phyloP scores from a whole-genome alignment of 345 rosid genomes.

The Trapa bicornis region DNA sequence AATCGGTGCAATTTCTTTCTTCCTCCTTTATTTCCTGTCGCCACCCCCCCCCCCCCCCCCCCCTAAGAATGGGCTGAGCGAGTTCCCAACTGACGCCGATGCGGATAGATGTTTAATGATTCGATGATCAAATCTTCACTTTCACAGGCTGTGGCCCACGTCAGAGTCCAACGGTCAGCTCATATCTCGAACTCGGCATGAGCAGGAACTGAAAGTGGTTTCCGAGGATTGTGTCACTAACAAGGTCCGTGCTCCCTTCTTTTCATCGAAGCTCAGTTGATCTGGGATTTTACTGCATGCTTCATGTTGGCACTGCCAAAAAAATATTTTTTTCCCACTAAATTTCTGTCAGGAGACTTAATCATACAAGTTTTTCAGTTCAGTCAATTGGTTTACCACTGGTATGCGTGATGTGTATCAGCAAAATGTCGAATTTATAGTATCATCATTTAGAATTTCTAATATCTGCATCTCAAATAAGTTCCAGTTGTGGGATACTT shows the following conservation, averaged over 20 bases:
- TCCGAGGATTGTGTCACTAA: slow-evolving; percentile 40
- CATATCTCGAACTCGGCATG: slow-evolving; percentile 36
- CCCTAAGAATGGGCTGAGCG: background rate
- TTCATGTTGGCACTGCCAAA: background rate
- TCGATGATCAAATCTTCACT: background rate
- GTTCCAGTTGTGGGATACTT: background rate
- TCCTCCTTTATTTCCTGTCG: slow-evolving; percentile 1
- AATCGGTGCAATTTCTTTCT: background rate
- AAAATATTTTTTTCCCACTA: background rate
- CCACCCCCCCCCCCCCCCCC: too few species aligned
- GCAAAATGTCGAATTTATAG: background rate
- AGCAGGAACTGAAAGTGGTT: slow-evolving; percentile 48
- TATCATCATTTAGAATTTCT: too few species aligned
- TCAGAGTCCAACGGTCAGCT: slow-evolving; percentile 42
- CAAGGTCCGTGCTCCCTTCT: slow-evolving; percentile 25
- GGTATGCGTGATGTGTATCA: background rate
- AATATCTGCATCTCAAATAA: background rate
- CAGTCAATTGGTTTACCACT: background rate
- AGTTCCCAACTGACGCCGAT: background rate
- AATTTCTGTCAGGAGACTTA: background rate
- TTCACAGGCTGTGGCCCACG: slow-evolving; percentile 43
- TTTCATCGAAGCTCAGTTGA: background rate
- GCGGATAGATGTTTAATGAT: background rate
- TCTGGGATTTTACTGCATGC: background rate
- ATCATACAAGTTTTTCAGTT: background rate